A percentile compares a stretch with the other conserved stretches of the same genome.
phyloP scores from a whole-genome alignment of 805 yeast species.

The Starmerella potacharoeniae region DNA sequence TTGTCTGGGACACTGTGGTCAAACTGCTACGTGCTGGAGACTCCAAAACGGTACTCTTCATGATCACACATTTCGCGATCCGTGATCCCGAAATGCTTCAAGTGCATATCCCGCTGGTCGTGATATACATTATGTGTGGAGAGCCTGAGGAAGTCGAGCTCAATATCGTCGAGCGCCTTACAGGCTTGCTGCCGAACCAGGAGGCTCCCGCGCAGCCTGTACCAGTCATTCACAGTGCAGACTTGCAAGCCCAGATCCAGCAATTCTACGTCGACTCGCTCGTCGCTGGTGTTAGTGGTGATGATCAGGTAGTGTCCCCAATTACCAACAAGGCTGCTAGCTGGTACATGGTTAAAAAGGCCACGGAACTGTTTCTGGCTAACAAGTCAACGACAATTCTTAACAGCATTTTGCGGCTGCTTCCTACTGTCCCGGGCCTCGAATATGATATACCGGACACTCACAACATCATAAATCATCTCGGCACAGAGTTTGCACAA shows the following conservation, averaged over 20 bases:
- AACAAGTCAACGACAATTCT: slow-evolving; percentile 3
- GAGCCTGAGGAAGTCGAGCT: background rate
- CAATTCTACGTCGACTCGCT: slow-evolving; percentile 27
- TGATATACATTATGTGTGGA: slow-evolving; percentile 30
- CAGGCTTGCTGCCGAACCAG: slow-evolving; percentile 48
- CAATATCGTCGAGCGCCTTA: slow-evolving; percentile 33
- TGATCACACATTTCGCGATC: slow-evolving; percentile 55
- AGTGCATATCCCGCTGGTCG: slow-evolving; percentile 61
- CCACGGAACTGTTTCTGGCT: slow-evolving; percentile 5
- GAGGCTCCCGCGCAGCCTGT: slow-evolving; percentile 25
- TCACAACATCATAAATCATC: background rate
- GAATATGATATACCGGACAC: slow-evolving; percentile 5
- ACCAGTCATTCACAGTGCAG: slow-evolving; percentile 6
- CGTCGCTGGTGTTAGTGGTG: slow-evolving; percentile 1
- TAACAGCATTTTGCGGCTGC: slow-evolving; percentile 6
- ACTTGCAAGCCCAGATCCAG: slow-evolving; percentile 27
- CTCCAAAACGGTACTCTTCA: slow-evolving; percentile 44
- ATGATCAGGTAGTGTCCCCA: background rate
- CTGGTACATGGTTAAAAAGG: slow-evolving; percentile 22
- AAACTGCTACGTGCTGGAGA: slow-evolving; percentile 31
- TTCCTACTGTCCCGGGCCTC: slow-evolving; percentile 14
- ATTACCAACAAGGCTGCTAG: background rate
- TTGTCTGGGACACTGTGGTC: slow-evolving; percentile 61
- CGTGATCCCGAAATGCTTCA: slow-evolving; percentile 79
- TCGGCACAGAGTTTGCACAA: background rate